Base-by-base conservation (phyloP, 495 filamentous ascomycete species). In the Penicillium bovifimosum region DNA sequence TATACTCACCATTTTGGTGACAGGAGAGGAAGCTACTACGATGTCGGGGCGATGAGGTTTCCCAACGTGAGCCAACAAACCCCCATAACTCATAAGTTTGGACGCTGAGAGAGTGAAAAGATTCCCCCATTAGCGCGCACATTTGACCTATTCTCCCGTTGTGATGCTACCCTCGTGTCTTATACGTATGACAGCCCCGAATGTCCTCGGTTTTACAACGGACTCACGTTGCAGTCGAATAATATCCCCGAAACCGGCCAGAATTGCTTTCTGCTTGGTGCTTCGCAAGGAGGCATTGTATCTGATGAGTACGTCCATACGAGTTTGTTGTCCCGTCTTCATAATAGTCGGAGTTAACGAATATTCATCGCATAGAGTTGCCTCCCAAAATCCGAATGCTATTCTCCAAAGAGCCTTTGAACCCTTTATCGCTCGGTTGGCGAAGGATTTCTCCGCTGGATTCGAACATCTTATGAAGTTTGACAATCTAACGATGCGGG, bases 21-120 rank as follows among this genome's bases (percentile, higher is more conserved):
- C 14, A 41, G 47, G 6, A 31, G 16, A 3, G 35, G 38, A 11
- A 53, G 72, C 45, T 76, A 76, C 53, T 76, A 67, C 47, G 73
- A 76, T 56, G 62, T 70, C 20, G 74, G 73, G 1, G 70, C 69
- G 2, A 76, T 74, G 72, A 52, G 72, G 28, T 73, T 62, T 49
- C 72, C 72, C 4, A 29, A 69, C 11, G 68, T 65, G 41, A 40
- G 52, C 54, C 6, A 9, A 31, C 1, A 7, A 31, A 31, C 3
- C 3, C 5, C 9, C 9, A 38, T 40, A 33, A 42, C 5, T 10
- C 4, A 24, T 24, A 13, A 31, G 29, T 31, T 31, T 31, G 18
- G 27, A 13, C 27, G 6, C 24, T 17, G 40, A 27, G 40, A 11
- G 16, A 13, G 26, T 6, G 20, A 24, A 24, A 20, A 42, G 40